Evolutionary conservation across 192 early-diverging fungal genomes (phyloP), one percentile per base, ranked within the genome.

Genomic region (Podila verticillata): DNA sequence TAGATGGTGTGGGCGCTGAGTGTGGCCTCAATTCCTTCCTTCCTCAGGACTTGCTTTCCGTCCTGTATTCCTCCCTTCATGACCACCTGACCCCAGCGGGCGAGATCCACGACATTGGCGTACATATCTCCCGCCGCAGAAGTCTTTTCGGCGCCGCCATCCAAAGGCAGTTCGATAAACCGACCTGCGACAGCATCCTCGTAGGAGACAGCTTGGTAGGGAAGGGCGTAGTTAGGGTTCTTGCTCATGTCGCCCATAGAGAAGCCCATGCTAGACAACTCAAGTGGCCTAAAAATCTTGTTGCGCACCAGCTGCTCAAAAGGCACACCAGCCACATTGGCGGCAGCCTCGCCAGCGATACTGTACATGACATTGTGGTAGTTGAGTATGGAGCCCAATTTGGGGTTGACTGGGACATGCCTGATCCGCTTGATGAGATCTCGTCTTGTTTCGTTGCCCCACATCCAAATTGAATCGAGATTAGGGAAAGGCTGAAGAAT

Each of bases 331-430:
- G 68, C 68, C 13, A 79, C 75, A 5, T 67, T 71, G 9, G 68
- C 68, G 10, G 75, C 63, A 9, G 75, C 75, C 22, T 71, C 75
- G 22, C 75, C 75, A 10, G 69, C 69, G 54, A 71, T 63, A 47
- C 26, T 56, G 19, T 79, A 71, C 63, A 70, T 70, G 15, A 61
- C 47, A 39, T 79, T 79, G 29, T 64, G 65, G 31, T 79, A 71
- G 2, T 35, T 22, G 5, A 0, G 2, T 2, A 44, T 32, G 2
- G 69, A 2, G 7, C 28, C 2, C 19, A 79, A 19, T 24, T 71
- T 79, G 5, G 22, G 54, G 20, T 28, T 0, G 10, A 70, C 17
- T 7, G 61, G 13, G 0, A 67, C 9, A 22, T 79, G 15, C 8
- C 60, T 65, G 24, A 79, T 39, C 20, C 65, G 44, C 39, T 63